Base-by-base conservation (phyloP, 1,284 basidiomycete genomes). In the Porodaedalea pini region DNA sequence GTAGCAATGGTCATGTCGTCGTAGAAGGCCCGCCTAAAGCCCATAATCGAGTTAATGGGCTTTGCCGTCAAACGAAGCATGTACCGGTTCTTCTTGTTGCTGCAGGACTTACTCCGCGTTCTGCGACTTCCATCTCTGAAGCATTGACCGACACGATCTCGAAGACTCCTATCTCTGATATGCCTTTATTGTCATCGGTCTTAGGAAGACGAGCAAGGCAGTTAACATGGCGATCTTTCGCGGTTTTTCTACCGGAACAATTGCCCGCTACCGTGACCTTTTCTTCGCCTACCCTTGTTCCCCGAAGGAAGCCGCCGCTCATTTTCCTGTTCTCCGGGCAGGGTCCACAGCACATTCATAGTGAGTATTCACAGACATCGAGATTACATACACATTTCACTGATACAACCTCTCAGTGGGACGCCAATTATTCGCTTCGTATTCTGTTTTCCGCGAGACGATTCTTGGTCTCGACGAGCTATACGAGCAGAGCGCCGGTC, bases 281-380 rank as follows among this genome's bases (percentile, higher is more conserved):
- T 45, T 51, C 64, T 0, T 47, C 66, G 2, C 70, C 73, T 0
- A 41, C 57, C 4, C 61, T 69, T 23, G 61, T 58, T 4, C 66
- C 71, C 2, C 65, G 68, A 1, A 54, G 58, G 0, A 45, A 59
- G 5, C 65, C 66, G 3, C 67, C 70, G 3, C 37, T 77, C 23
- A 71, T 73, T 6, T 77, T 72, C 49, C 68, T 75, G 2, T 73
- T 77, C 59, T 68, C 71, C 4, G 76, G 74, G 8, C 74, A 76
- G 62, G 75, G 74, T 2, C 73, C 74, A 6, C 75, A 77, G 53
- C 70, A 76, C 59, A 58, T 70, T 47, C 55, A 68, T 23, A 75
- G 69, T 71, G 58, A 58, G 69, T 62, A 17, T 34, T 34, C 7
- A 34, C 13, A 6, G 32, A 13, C 6, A 8, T 23, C 27, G 59